Evolutionary conservation across 495 filamentous ascomycete species (phyloP).

Genomic region (Hyphodiscus hymeniophilus): DNA sequence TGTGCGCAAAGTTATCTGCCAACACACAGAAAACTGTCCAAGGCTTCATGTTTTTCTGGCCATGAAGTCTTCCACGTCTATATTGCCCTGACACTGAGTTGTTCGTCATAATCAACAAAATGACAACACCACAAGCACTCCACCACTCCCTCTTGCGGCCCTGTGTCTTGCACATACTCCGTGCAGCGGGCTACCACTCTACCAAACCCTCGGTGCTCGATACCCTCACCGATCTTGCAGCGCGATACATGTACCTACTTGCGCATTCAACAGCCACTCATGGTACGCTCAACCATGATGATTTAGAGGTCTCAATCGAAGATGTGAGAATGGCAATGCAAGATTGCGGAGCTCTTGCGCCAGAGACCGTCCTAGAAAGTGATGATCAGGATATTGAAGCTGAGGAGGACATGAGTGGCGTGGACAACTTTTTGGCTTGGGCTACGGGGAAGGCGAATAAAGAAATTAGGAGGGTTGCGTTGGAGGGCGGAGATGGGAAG

Average conservation of each 20-base stretch:
- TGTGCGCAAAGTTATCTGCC: too few relatives aligned
- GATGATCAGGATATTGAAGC: conserved; percentile 30
- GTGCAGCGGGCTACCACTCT: conserved; percentile 74
- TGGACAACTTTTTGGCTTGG: conserved; percentile 69
- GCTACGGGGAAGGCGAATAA: conserved; percentile 54
- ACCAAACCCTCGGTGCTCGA: conserved; percentile 71
- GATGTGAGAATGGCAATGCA: conserved; percentile 79
- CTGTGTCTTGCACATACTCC: conserved; percentile 75
- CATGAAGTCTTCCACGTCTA: conserved; percentile 13
- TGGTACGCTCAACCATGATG: conserved; percentile 38
- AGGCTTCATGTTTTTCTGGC: conserved; percentile 1
- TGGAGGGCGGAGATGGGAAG: conserved; percentile 39
- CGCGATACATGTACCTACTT: conserved; percentile 64
- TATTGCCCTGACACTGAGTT: conserved; percentile 8
- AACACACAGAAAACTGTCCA: not conserved
- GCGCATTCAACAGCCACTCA: conserved; percentile 53
- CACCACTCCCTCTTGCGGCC: conserved; percentile 75
- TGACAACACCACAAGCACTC: conserved; percentile 40
- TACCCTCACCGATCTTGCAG: conserved; percentile 64
- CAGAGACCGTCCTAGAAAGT: conserved; percentile 39
- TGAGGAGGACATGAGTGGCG: conserved; percentile 64
- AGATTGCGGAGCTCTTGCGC: conserved; percentile 60
- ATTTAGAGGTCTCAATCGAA: conserved; percentile 41
- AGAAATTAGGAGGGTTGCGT: conserved; percentile 64
- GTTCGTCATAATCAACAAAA: conserved; percentile 12